Conservation (phyloP, 345 rosid genomes). For the Ceriops decandra region DNA sequence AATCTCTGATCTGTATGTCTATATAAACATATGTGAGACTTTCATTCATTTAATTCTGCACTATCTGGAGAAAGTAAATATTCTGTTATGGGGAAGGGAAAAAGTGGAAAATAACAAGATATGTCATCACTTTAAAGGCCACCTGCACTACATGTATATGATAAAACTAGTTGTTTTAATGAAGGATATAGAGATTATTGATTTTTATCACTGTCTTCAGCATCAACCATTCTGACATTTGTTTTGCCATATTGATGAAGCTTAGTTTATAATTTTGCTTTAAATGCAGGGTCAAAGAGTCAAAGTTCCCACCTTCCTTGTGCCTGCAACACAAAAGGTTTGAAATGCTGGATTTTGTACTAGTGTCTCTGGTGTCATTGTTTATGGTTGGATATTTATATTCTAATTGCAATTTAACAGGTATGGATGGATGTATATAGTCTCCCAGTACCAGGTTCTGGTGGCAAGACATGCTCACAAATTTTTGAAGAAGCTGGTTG, state of each 20-base stretch:
- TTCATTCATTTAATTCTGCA: no score
- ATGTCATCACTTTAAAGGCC: neutral
- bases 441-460: constrained; percentile 89
- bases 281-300: constrained; percentile 72
- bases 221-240: neutral
- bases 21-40: no score
- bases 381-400: neutral
- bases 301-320: constrained; percentile 94
- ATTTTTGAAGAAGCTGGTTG: constrained; percentile 98
- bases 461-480: constrained; percentile 95
- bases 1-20: no score
- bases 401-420: constrained; percentile 30
- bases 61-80: no score
- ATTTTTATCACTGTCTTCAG: neutral
- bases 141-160: neutral
- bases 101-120: neutral
- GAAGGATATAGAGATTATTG: neutral
- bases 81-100: no score
- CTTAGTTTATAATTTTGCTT: neutral
- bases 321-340: constrained; percentile 96
- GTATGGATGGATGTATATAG: constrained; percentile 90
- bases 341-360: constrained; percentile 8
- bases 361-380: neutral
- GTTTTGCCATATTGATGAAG: neutral
- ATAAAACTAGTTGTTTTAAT: no score